Conservation (phyloP, 1,139 yeast species). For the Arxiozyma bovina region DNA sequence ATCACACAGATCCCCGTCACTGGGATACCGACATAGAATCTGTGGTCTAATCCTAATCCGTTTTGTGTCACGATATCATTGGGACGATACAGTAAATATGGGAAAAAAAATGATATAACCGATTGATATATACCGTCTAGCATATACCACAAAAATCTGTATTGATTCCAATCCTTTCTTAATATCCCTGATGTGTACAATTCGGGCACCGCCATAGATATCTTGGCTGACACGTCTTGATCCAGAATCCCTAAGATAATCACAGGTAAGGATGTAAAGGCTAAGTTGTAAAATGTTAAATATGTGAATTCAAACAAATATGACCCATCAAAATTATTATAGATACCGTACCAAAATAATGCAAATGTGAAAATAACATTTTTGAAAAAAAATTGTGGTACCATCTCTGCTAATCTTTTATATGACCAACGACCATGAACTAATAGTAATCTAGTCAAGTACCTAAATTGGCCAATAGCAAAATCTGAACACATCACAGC, state of each 20-base stretch:
- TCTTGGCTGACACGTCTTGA: slow-evolving; percentile 80
- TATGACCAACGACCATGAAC: slow-evolving; percentile 98
- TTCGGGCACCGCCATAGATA: slow-evolving; percentile 80
- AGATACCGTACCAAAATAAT: slow-evolving; percentile 87
- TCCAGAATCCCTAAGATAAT: slow-evolving; percentile 84
- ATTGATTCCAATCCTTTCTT: slow-evolving; percentile 71
- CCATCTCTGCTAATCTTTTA: slow-evolving; percentile 85
- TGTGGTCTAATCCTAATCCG: slow-evolving; percentile 69
- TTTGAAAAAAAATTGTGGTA: slow-evolving; percentile 87
- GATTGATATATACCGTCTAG: slow-evolving; percentile 86
- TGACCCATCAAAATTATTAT: slow-evolving; percentile 79
- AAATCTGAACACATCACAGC: slow-evolving; percentile 98
- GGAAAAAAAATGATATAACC: slow-evolving; percentile 74
- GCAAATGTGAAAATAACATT: slow-evolving; percentile 84
- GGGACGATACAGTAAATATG: slow-evolving; percentile 56
- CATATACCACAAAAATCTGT: slow-evolving; percentile 77
- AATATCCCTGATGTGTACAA: slow-evolving; percentile 77
- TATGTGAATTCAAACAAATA: slow-evolving; percentile 89
- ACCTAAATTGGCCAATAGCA: slow-evolving; percentile 93
- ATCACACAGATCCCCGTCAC: slow-evolving; percentile 74
- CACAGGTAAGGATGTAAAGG: slow-evolving; percentile 90
- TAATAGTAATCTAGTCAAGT: slow-evolving; percentile 61
- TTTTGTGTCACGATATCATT: slow-evolving; percentile 48
- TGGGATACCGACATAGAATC: slow-evolving; percentile 77
- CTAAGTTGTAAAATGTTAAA: slow-evolving; percentile 86